These are phyloP conservation scores for Wickerhamomyces subpelliculosus DNA, from an alignment of 805 yeast species.

Conservation along the genomic window DNA sequence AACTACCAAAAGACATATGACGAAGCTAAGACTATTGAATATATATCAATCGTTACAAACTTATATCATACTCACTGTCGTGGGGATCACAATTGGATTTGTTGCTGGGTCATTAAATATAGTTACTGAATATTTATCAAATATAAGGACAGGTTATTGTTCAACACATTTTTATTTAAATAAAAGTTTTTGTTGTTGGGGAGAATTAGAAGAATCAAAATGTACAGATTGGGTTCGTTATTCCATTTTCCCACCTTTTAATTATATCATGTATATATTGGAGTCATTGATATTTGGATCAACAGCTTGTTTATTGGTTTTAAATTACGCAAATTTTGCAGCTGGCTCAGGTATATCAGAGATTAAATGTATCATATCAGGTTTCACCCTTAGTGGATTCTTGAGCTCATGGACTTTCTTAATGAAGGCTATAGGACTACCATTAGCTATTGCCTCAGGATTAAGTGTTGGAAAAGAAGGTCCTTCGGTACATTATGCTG, in stretches of 20 bases:
- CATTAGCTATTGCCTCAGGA: conserved; percentile 90
- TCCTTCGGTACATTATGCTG: conserved; percentile 96
- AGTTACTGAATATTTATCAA: conserved; percentile 81
- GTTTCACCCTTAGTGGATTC: conserved; percentile 75
- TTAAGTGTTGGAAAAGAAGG: conserved; percentile 96
- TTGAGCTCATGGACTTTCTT: conserved; percentile 64
- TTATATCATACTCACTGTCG: conserved; percentile 69
- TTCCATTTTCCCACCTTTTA: conserved; percentile 36
- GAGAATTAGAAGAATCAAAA: conserved; percentile 32
- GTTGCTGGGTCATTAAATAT: conserved; percentile 80
- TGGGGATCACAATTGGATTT: conserved; percentile 73
- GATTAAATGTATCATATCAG: conserved; percentile 89
- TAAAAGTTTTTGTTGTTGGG: conserved; percentile 79
- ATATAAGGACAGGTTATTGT: conserved; percentile 76
- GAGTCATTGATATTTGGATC: conserved; percentile 58
- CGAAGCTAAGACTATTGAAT: conserved; percentile 6
- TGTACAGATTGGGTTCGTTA: conserved; percentile 72
- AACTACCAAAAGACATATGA: conserved; percentile 1
- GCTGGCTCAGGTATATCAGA: conserved; percentile 98
- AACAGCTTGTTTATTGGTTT: conserved; percentile 62
- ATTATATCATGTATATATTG: conserved; percentile 52
- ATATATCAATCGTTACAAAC: conserved; percentile 18
- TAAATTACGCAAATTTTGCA: conserved; percentile 74
- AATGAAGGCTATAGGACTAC: conserved; percentile 75
- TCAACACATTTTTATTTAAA: conserved; percentile 60